phyloP scores from a whole-genome alignment of 176 grass and related monocot genomes.

The Cymbopogon citratus region DNA sequence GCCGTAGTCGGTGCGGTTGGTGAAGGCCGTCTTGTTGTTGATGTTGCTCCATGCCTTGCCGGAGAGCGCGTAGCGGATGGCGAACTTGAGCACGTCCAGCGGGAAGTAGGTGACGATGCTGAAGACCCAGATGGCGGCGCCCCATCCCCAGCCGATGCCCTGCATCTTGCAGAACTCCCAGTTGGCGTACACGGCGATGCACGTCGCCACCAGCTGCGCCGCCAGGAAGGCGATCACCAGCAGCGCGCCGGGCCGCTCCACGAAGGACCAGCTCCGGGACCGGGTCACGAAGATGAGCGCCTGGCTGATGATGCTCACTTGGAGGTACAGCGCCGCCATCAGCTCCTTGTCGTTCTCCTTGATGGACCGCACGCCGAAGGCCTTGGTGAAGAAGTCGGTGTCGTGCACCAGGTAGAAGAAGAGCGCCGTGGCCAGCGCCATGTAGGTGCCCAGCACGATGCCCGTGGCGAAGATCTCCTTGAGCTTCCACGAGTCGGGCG shows the following conservation, averaged over 20 bases:
- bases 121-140: constrained; percentile 73
- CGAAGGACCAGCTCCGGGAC: constrained; percentile 53
- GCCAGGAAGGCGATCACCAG: constrained; percentile 56
- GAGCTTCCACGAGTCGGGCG: constrained; percentile 98
- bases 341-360: constrained; percentile 46
- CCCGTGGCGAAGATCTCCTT: constrained; percentile 86
- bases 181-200: constrained; percentile 78
- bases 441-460: constrained; percentile 84
- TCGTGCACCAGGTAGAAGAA: constrained; percentile 86
- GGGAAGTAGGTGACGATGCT: constrained; percentile 90
- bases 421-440: constrained; percentile 75
- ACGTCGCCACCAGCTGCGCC: constrained; percentile 71
- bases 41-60: constrained; percentile 83
- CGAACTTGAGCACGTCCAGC: constrained; percentile 91
- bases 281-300: constrained; percentile 92
- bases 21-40: constrained; percentile 90
- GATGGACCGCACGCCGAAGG: constrained; percentile 57
- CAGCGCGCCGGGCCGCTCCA: constrained; percentile 44
- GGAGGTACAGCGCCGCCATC: constrained; percentile 80
- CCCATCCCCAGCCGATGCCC: constrained; percentile 93
- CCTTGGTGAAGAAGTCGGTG: constrained; percentile 56
- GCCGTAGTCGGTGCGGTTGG: constrained; percentile 70
- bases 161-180: constrained; percentile 85
- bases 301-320: constrained; percentile 95
- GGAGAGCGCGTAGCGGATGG: constrained; percentile 75